Base-by-base conservation (phyloP, 2,329 filamentous ascomycete species). In the Fusarium sp. region DNA sequence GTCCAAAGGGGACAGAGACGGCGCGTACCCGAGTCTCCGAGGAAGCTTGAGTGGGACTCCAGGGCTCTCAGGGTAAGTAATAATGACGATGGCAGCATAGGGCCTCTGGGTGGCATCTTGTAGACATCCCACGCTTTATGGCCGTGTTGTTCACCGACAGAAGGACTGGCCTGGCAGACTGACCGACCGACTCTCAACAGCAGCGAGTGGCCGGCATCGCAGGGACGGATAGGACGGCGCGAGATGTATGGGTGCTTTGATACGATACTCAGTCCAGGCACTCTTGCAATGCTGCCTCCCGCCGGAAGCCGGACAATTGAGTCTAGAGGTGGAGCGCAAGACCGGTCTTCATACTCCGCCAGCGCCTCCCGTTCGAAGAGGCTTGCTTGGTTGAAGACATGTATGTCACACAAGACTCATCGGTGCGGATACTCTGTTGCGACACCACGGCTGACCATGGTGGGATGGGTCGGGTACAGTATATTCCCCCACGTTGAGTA, bases 11-110 rank as follows among this genome's bases (percentile, higher is more conserved):
- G 69, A 61, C 35, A 56, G 66, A 61, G 32, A 60, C 50, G 45
- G 60, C 45, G n/a, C 68, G 48, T 59, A 41, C 62, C 48, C 70
- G 57, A 58, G 64, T 73, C 66, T 73, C 62, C 64, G 58, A 56
- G 35, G 41, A 13, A 37, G 41, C 45, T 20, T 61, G 56, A 25
- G 56, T 39, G 50, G 32, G 43, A 45, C 45, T 20, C 18, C 30
- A 30, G 37, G 16, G 50, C 13, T 54, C 27, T 54, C 35, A 23
- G 16, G 35, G 64, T 52, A 39, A 34, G 32, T 34, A 66, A 41
- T 62, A 37, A 37, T 23, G 64, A 48, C 34, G 34, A 56, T 63
- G 34, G 32, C 60, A 63, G 45, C 52, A 57, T 65, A 34, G 27
- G 23, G 52, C 23, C 39, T 64, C 30, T 16, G 10, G 41, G 35